Evolutionary conservation across 352 stramenopile species (phyloP), one percentile per base, ranked within the genome.

Genomic region (Phytophthora lateralis): DNA sequence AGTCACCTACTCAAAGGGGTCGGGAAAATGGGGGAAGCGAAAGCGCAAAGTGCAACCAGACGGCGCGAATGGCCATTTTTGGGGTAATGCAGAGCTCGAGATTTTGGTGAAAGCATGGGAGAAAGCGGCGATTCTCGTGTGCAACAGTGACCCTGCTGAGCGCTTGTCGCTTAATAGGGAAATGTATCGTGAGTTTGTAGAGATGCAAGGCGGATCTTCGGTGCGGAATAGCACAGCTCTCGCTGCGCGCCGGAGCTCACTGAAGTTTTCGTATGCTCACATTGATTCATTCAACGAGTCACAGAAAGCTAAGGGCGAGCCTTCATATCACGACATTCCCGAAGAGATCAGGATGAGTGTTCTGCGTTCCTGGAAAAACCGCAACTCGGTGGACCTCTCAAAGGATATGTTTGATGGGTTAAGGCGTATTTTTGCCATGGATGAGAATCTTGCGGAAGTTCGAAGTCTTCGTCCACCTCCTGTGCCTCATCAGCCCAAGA

Each of bases 301-400:
- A 5, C 71, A 80, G 37, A 60, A 70, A 41, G 45, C 43, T 5
- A 76, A 75, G 35, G 64, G 63, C 1, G 48, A 66, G n/a, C 60
- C 53, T 37, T 52, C 30, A 24, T 80, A 69, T 46, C 61, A 68
- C 17, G 51, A 69, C 21, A 66, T 76, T 10, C 54, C 67, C 6
- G 43, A 75, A 48, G 49, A 59, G 12, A 66, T 29, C 4, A 50
- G 71, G 11, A 62, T 71, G 46, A 60, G 29, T 43, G 26, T 76
- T 44, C 49, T 80, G n/a, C 59, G 64, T 1, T 75, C 67, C 6
- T 80, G 71, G 71, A 73, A 76, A 45, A 75, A 77, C 17, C 63
- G 63, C 48, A 80, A 80, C 35, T 75, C 67, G 1, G 60, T 80
- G 38, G 71, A 76, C 46, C 59, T 80, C 4, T 66, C 67, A 6